Evolutionary conservation across 2,329 filamentous ascomycete genomes (phyloP).

Genomic region (Alternaria brassicae): DNA sequence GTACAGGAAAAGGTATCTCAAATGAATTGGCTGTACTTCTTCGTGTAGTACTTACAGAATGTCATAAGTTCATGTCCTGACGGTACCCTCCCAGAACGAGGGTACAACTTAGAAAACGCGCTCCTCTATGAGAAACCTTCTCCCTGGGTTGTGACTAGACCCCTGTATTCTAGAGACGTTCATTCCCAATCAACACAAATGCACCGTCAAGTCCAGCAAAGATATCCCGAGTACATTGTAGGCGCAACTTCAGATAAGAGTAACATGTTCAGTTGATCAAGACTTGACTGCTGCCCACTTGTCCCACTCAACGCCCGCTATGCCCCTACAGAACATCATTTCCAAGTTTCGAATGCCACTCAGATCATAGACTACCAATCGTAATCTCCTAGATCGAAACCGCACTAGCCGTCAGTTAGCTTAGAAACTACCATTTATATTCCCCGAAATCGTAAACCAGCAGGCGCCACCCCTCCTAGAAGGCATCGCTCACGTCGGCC

Average conservation of each 20-base stretch:
- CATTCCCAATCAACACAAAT: too few species aligned
- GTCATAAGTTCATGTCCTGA: too few species aligned
- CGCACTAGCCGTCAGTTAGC: neutral
- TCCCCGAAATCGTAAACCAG: neutral
- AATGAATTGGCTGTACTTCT: too few species aligned
- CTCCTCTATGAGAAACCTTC: too few species aligned
- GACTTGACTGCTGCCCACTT: conserved; percentile 2
- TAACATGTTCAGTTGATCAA: neutral
- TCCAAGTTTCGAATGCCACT: conserved; percentile 7
- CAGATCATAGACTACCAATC: conserved; percentile 9
- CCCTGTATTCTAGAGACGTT: too few species aligned
- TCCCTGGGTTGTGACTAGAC: too few species aligned
- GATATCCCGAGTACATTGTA: neutral
- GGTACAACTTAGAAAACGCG: too few species aligned
- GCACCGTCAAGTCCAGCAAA: neutral
- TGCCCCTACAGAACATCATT: conserved; percentile 17
- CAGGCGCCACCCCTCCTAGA: conserved; percentile 29
- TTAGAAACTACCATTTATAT: neutral
- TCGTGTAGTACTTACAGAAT: too few species aligned
- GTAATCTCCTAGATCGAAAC: neutral
- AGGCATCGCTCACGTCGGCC: conserved; percentile 48
- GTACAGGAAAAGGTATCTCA: too few species aligned
- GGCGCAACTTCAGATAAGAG: neutral
- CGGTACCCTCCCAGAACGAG: too few species aligned
- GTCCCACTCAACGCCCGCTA: conserved; percentile 17